Evolutionary conservation across 2,329 filamentous ascomycete genomes (phyloP).

Genomic region (Stagonosporopsis rhizophila): DNA sequence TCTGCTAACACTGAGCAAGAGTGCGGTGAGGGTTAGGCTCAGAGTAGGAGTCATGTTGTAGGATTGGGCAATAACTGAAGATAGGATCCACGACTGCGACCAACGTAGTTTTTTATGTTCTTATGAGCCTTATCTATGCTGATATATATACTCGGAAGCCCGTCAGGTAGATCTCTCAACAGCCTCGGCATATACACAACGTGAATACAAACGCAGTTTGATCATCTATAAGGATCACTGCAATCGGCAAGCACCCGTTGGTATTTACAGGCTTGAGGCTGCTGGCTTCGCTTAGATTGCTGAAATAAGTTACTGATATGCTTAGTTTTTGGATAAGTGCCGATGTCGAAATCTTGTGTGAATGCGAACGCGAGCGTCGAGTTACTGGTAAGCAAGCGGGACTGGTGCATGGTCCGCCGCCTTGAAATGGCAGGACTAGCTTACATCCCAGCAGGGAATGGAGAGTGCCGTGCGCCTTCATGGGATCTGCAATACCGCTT

Average conservation of each 20-base stretch:
- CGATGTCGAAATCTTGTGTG: neutral
- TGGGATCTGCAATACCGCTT: too few species aligned
- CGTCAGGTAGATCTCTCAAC: neutral
- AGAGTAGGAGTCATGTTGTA: neutral
- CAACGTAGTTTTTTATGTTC: neutral
- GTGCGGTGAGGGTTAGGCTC: neutral
- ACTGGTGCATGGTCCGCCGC: conserved; percentile 1
- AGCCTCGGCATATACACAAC: neutral
- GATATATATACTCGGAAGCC: neutral
- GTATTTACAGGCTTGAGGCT: neutral
- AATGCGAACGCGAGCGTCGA: conserved; percentile 5
- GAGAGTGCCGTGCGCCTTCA: neutral
- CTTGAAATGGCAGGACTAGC: neutral
- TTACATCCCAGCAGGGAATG: neutral
- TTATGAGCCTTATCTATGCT: neutral
- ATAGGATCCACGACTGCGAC: neutral
- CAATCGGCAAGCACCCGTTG: neutral
- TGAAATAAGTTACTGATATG: neutral
- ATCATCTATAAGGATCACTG: neutral
- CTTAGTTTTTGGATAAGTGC: neutral
- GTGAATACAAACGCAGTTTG: neutral
- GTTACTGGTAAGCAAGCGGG: neutral
- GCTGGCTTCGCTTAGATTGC: neutral
- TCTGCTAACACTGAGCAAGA: conserved; percentile 17
- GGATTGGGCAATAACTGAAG: neutral